Conservation (phyloP, 192 early-diverging fungal genomes). For the Coemansia sp. region DNA sequence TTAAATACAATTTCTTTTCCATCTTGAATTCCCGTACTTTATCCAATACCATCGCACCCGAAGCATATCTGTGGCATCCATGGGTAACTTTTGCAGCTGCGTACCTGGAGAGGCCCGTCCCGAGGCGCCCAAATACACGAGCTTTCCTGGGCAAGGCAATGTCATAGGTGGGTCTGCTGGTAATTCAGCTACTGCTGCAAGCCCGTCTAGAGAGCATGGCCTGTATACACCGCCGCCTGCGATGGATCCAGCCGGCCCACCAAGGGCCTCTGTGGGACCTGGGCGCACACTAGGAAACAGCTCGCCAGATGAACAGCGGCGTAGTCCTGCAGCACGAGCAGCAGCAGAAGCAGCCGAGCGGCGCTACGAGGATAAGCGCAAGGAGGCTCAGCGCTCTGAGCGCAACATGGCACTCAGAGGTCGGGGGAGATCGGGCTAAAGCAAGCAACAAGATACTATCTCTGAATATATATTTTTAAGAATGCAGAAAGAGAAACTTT, state of each 20-base stretch:
- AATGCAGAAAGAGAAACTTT: not conserved
- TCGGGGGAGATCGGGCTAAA: not conserved
- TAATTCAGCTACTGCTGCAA: not conserved
- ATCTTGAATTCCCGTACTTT: not conserved
- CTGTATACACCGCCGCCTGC: conserved; percentile 1
- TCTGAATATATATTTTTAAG: not conserved
- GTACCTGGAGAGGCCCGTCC: not conserved
- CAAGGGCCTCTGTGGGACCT: not conserved
- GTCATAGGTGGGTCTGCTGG: not conserved
- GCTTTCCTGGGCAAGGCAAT: conserved; percentile 5
- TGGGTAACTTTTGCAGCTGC: conserved; percentile 5
- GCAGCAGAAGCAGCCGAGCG: not conserved
- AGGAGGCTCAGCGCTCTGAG: not conserved
- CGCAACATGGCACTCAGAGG: conserved; percentile 3
- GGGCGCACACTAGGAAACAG: conserved; percentile 3
- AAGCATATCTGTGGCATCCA: not conserved
- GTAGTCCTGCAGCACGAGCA: not conserved
- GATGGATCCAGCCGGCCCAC: not conserved
- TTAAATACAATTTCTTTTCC: not conserved
- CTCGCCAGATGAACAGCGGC: not conserved
- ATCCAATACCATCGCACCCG: too few species aligned
- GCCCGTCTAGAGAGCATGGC: not conserved
- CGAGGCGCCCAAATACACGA: not conserved
- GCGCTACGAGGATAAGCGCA: not conserved
- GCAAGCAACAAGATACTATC: not conserved